Evolutionary conservation across 2,329 filamentous ascomycete genomes (phyloP), one percentile per base, ranked within the genome.

Genomic region (Phaeosphaeriaceae sp.): DNA sequence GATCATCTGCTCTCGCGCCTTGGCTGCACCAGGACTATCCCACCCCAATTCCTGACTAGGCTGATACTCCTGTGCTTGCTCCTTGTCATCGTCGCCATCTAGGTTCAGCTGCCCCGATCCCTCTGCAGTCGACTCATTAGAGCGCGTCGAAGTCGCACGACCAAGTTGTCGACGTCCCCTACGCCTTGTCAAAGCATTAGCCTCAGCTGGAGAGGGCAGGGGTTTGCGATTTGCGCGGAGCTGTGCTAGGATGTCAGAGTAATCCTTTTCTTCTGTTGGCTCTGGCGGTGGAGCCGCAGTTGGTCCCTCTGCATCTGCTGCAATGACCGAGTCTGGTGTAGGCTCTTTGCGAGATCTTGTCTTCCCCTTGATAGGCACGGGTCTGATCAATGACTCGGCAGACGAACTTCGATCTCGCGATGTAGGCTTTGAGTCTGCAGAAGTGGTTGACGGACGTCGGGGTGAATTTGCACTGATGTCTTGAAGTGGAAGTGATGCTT

Each of bases 11-110:
- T 74, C 74, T 36, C 76, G 66, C 48, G 72, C 72, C 46, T 69
- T 73, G 51, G 73, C 69, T 36, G 67, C 71, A 9, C 71, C 75
- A 3, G 71, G 71, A n/a, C 73, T 74, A 50, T 78, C 77, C 72
- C 76, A 79, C 0, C 73, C 70, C 25, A 79, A 53, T 40, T 72
- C 68, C 55, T 79, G 77, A 36, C 71, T 76, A 1, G 77, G 71
- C 53, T 75, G 67, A 45, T 73, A 74, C 33, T 71, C 71, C 15
- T 70, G 64, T 21, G 67, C 56, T 13, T 65, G 62, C 41, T 65
- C 68, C 7, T 41, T 33, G 5, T 63, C 62, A 9, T 65, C 61
- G 7, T 65, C 68, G n/a, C 61, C 63, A 36, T 56, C 62, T 31
- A 63, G 57, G n/a, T 57, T 56, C 17, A 60, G 51, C 0, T 65